These are phyloP conservation scores for Psilocybe tampanensis DNA, from an alignment of 768 basidiomycete species.

Conservation along the genomic window DNA sequence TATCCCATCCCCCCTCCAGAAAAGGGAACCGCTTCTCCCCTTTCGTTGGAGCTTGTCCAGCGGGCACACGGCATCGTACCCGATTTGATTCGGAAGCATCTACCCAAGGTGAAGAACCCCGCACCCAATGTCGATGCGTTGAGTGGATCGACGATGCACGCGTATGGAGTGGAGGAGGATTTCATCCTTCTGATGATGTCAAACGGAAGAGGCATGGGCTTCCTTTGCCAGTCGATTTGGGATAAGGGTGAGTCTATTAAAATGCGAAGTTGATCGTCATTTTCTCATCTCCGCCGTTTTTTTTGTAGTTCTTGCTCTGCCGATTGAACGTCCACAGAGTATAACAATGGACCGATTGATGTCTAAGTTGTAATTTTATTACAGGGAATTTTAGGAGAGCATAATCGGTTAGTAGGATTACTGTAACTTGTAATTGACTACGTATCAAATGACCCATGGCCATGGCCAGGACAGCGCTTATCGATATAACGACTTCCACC, in stretches of 20 bases:
- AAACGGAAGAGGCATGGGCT: constrained; percentile 6
- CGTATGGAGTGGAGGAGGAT: constrained; percentile 4
- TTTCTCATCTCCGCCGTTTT: not conserved
- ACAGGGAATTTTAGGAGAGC: too few species aligned
- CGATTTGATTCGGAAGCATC: not conserved
- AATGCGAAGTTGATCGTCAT: not conserved
- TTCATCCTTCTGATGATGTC: constrained; percentile 8
- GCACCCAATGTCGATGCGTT: constrained; percentile 8
- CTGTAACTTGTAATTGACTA: too few species aligned
- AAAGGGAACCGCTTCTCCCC: not conserved
- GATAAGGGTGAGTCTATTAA: not conserved
- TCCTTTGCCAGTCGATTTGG: constrained; percentile 9
- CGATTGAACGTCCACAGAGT: constrained; percentile 8
- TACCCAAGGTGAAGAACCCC: constrained; percentile 6
- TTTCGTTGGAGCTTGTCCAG: constrained; percentile 3
- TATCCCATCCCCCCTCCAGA: not conserved
- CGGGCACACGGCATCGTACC: constrained; percentile 3
- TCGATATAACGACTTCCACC: too few species aligned
- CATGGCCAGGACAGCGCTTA: too few species aligned
- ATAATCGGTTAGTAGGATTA: too few species aligned
- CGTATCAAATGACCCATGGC: too few species aligned
- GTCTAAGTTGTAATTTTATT: constrained; percentile 1
- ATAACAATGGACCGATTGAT: constrained; percentile 9
- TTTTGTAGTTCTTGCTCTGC: constrained; percentile 1
- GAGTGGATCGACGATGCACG: constrained; percentile 8